phyloP scores from a whole-genome alignment of 2,329 filamentous ascomycete genomes.

The Hymenoscyphus occultus region DNA sequence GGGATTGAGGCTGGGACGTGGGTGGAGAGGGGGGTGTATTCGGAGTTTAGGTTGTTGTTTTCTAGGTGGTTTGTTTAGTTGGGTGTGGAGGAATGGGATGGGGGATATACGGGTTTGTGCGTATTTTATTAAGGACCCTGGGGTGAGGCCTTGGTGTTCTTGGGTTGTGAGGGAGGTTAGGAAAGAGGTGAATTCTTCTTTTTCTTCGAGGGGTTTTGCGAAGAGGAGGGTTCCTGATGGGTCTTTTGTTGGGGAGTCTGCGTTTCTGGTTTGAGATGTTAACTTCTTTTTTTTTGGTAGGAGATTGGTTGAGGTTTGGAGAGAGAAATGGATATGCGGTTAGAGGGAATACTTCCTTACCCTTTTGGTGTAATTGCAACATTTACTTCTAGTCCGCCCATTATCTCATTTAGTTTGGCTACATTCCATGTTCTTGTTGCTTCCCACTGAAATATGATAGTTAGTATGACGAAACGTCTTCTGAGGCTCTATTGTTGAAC shows the following conservation, averaged over 20 bases:
- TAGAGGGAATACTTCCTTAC: slow-evolving; percentile 21
- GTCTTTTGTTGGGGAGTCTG: slow-evolving; percentile 50
- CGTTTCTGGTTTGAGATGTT: slow-evolving; percentile 37
- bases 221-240: slow-evolving; percentile 48
- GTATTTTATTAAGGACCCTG: slow-evolving; percentile 57
- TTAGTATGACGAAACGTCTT: neutral
- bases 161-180: slow-evolving; percentile 59
- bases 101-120: slow-evolving; percentile 65
- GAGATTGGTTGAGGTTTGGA: neutral
- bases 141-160: slow-evolving; percentile 40
- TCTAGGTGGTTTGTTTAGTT: slow-evolving; percentile 41
- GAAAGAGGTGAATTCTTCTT: slow-evolving; percentile 60
- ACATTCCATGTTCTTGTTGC: slow-evolving; percentile 63
- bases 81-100: neutral
- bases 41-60: slow-evolving; percentile 76
- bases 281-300: neutral
- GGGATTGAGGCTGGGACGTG: slow-evolving; percentile 64
- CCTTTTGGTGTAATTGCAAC: slow-evolving; percentile 69
- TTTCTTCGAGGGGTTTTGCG: slow-evolving; percentile 69
- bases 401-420: slow-evolving; percentile 52
- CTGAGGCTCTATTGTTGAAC: neutral
- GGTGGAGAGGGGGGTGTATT: slow-evolving; percentile 62
- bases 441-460: slow-evolving; percentile 46
- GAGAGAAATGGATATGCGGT: neutral
- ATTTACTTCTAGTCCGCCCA: slow-evolving; percentile 60